Percentiles rank a stretch among this genome's conserved stretches.
phyloP scores from a whole-genome alignment of 2,329 filamentous ascomycete species.

The Chaetomium sp. region DNA sequence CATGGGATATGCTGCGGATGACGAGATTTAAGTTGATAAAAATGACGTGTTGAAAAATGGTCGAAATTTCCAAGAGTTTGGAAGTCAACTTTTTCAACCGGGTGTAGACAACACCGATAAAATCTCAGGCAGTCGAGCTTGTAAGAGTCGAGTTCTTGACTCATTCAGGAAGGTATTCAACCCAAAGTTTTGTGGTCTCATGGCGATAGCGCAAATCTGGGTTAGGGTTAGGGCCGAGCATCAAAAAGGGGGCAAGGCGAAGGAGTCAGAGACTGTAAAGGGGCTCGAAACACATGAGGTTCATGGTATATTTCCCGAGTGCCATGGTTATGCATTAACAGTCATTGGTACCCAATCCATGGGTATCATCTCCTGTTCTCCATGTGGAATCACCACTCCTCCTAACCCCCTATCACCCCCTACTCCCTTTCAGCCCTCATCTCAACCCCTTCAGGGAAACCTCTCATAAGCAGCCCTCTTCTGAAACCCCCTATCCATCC shows the following conservation, averaged over 20 bases:
- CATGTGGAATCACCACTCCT: not conserved
- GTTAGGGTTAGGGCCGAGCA: conserved; percentile 2
- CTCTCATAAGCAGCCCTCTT: conserved; percentile 31
- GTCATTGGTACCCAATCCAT: not conserved
- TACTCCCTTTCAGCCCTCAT: not conserved
- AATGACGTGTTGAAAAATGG: not conserved
- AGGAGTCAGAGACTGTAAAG: not conserved
- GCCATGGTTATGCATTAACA: not conserved
- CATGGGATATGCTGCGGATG: not conserved
- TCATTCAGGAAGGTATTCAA: not conserved
- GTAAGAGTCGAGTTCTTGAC: conserved; percentile 1
- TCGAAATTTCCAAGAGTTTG: not conserved
- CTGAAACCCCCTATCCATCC: conserved; percentile 11
- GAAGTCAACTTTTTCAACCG: not conserved
- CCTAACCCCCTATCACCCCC: not conserved
- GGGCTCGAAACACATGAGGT: not conserved
- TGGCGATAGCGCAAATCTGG: not conserved
- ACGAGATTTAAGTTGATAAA: not conserved
- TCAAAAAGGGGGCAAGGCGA: not conserved
- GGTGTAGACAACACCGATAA: not conserved
- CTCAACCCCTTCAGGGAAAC: conserved; percentile 25
- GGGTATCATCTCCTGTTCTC: not conserved
- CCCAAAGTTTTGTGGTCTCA: not conserved
- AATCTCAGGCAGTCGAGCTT: not conserved
- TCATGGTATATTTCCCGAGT: not conserved